Evolutionary conservation across 331 rosid genomes (phyloP).

Genomic region (Saraca asoca): DNA sequence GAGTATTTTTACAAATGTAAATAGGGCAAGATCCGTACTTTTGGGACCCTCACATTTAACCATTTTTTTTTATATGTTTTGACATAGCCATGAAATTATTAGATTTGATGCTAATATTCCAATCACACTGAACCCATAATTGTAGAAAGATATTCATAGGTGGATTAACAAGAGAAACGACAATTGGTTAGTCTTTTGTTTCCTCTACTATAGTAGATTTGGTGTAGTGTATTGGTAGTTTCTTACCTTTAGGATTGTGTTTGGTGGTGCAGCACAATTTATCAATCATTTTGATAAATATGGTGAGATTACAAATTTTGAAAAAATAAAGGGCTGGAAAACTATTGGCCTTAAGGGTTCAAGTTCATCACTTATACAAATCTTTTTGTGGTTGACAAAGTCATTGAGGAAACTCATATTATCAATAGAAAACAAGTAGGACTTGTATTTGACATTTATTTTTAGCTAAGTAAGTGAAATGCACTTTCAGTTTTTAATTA

Average conservation of each 20-base stretch:
- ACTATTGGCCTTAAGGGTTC: slow-evolving; percentile 93
- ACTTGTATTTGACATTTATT: slow-evolving; percentile 24
- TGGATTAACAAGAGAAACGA: slow-evolving; percentile 95
- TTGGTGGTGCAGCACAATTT: slow-evolving; percentile 77
- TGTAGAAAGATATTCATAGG: slow-evolving; percentile 98
- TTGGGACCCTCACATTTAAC: no score
- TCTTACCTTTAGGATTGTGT: slow-evolving; percentile 21
- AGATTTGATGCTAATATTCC: slow-evolving; percentile 35
- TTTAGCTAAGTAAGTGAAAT: slow-evolving; percentile 19
- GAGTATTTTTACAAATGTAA: no score
- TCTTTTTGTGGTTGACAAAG: slow-evolving; percentile 90
- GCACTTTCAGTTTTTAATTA: slow-evolving; percentile 28
- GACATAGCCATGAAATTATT: slow-evolving; percentile 3
- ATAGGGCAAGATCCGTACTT: no score
- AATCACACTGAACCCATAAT: slow-evolving; percentile 40
- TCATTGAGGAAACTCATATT: slow-evolving; percentile 79
- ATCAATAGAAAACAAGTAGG: slow-evolving; percentile 93
- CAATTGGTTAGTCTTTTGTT: slow-evolving; percentile 68
- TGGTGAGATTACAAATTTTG: slow-evolving; percentile 91
- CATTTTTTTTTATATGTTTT: background rate
- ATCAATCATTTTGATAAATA: slow-evolving; percentile 87
- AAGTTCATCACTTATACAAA: slow-evolving; percentile 94
- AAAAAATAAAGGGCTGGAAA: slow-evolving; percentile 95
- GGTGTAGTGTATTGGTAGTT: background rate
- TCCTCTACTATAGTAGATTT: slow-evolving; percentile 18